Evolutionary conservation across 352 stramenopile genomes (phyloP).

Genomic region (Phytophthora sp.): DNA sequence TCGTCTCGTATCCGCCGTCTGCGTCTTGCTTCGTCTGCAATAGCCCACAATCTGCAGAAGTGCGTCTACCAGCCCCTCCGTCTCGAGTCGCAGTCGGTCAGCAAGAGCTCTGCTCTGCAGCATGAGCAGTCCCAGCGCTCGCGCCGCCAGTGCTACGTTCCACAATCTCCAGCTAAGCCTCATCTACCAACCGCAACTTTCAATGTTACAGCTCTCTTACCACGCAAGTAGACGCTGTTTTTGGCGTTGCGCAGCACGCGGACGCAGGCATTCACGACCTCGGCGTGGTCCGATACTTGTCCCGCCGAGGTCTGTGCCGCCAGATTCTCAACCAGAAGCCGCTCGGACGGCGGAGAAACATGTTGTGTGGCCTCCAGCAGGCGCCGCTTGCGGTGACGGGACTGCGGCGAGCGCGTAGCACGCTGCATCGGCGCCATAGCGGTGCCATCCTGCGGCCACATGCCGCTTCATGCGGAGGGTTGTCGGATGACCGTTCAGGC

Average conservation of each 20-base stretch:
- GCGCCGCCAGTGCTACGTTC: slow-evolving; percentile 56
- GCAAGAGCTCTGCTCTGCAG: slow-evolving; percentile 40
- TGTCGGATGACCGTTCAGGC: no score
- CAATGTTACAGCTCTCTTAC: slow-evolving; percentile 3
- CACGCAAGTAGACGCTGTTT: slow-evolving; percentile 72
- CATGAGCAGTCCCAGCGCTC: slow-evolving; percentile 72
- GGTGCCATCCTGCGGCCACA: background rate
- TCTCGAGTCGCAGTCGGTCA: slow-evolving; percentile 58
- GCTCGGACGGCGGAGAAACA: slow-evolving; percentile 42
- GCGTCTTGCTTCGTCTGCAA: slow-evolving; percentile 49
- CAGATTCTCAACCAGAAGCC: slow-evolving; percentile 35
- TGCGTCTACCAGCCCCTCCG: slow-evolving; percentile 73
- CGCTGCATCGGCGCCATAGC: slow-evolving; percentile 33
- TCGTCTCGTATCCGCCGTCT: slow-evolving; percentile 63
- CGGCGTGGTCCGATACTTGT: slow-evolving; percentile 1
- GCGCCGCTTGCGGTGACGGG: slow-evolving; percentile 62
- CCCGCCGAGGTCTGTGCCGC: slow-evolving; percentile 25
- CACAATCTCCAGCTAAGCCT: background rate
- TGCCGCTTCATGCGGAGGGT: slow-evolving; percentile 2
- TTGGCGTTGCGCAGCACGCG: slow-evolving; percentile 63
- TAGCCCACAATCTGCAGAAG: slow-evolving; percentile 75
- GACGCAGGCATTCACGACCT: slow-evolving; percentile 38
- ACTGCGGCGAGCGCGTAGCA: slow-evolving; percentile 47
- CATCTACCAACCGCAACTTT: background rate
- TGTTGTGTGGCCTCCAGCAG: slow-evolving; percentile 62